Base-by-base conservation (phyloP, 805 yeast genomes). In the Starmerella sp. region DNA sequence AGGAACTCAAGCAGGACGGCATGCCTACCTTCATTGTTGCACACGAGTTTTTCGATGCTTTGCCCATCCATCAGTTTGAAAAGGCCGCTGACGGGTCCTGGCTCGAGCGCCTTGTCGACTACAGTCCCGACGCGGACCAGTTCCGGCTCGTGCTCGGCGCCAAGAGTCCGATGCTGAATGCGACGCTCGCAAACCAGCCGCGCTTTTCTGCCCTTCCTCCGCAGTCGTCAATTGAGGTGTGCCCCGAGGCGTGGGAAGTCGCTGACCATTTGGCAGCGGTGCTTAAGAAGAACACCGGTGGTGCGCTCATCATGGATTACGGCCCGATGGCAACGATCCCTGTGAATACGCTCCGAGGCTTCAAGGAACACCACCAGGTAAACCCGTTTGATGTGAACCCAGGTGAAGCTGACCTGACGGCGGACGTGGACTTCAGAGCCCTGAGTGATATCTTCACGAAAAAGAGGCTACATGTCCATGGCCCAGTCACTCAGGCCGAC, bases 21-120 rank as follows among this genome's bases (percentile, higher is more conserved):
- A 46, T 62, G 29, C 73, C 86, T 44, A 83, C 84, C 56, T 86
- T 79, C 65, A 73, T 85, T 5, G 66, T 87, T 53, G 93, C 95
- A 0, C 95, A 87, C 65, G 95, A 87, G 67, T 87, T 87, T 63
- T 87, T 83, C 65, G 95, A 87, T 68, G 95, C 95, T 0, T 71
- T 87, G 54, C 95, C 95, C 0, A 81, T 87, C 29, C 81, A 83
- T 59, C 77, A 82, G 59, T 86, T 84, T 64, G 75, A 76, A 52
- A 61, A 65, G 42, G 80, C 83, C 0, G 72, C 73, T 15, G 68
- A 79, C 14, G 59, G 59, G 1, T 91, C 29, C 6, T 87, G 95
- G 95, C 72, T 90, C 60, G 95, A 87, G 65, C 73, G 78, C 29
- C 61, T 84, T 41, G 93, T 87, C 35, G 91, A 84, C 66, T 77